phyloP scores from a whole-genome alignment of 1,284 basidiomycete genomes.

The Trametes sp. region DNA sequence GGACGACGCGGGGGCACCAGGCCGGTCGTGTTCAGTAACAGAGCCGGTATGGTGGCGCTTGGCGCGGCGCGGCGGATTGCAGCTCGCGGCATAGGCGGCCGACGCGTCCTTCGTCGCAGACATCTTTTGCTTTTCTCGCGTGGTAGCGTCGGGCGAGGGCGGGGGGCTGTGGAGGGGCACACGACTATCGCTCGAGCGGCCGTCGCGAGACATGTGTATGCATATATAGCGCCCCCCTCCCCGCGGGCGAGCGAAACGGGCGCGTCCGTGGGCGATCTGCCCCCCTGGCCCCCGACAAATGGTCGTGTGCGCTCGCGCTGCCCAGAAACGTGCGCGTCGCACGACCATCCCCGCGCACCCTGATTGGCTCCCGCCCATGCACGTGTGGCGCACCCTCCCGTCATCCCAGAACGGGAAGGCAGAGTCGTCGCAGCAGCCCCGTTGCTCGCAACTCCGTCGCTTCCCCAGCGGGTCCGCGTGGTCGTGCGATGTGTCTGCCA shows the following conservation, averaged over 20 bases:
- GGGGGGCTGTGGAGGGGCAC: constrained; percentile 27
- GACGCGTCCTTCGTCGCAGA: constrained; percentile 28
- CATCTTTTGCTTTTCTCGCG: constrained; percentile 25
- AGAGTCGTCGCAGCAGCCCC: constrained; percentile 23
- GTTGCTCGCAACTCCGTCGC: neutral
- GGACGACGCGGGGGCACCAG: constrained; percentile 23
- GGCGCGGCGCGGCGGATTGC: constrained; percentile 64
- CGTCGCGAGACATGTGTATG: constrained; percentile 21
- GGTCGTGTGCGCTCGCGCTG: constrained; percentile 34
- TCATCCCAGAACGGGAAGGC: constrained; percentile 33
- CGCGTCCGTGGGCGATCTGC: constrained; percentile 27
- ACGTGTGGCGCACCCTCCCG: constrained; percentile 37
- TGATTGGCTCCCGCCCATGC: constrained; percentile 40
- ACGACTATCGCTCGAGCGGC: constrained; percentile 26
- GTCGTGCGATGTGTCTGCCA: neutral
- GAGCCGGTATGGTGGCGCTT: constrained; percentile 51
- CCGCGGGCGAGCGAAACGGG: constrained; percentile 16
- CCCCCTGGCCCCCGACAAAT: constrained; percentile 26
- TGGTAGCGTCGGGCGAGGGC: constrained; percentile 7
- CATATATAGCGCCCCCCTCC: constrained; percentile 5
- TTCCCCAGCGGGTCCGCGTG: neutral
- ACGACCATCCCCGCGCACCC: constrained; percentile 38
- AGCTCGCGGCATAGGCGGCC: constrained; percentile 53
- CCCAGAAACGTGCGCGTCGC: constrained; percentile 44
- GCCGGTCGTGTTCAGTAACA: constrained; percentile 12